phyloP scores from a whole-genome alignment of 768 basidiomycete genomes.

The Xanthoconium purpureum region DNA sequence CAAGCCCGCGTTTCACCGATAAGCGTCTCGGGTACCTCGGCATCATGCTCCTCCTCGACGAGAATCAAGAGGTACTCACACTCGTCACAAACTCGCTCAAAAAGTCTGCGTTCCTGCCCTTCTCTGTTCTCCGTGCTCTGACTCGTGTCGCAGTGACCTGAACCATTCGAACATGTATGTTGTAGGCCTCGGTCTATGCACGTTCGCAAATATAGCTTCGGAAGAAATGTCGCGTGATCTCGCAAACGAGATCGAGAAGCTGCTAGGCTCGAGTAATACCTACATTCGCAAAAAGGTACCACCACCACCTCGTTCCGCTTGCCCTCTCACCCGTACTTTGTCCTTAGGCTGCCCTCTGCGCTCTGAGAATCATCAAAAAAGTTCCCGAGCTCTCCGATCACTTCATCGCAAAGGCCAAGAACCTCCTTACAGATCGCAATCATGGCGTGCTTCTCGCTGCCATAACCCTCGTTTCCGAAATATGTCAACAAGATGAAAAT shows the following conservation, averaged over 20 bases:
- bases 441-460: slow-evolving; percentile 95
- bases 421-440: slow-evolving; percentile 90
- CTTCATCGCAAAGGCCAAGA: slow-evolving; percentile 84
- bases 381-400: slow-evolving; percentile 96
- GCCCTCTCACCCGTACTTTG: neutral
- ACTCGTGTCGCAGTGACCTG: slow-evolving; percentile 72
- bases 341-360: slow-evolving; percentile 87
- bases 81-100: slow-evolving; percentile 97
- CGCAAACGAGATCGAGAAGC: slow-evolving; percentile 95
- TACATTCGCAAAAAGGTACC: slow-evolving; percentile 97
- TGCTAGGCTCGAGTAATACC: slow-evolving; percentile 94
- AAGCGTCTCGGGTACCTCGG: slow-evolving; percentile 96
- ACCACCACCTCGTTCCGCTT: neutral
- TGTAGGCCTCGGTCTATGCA: slow-evolving; percentile 94
- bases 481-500: slow-evolving; percentile 76
- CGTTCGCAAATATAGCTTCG: slow-evolving; percentile 97
- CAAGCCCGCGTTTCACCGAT: slow-evolving; percentile 92
- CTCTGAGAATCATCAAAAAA: slow-evolving; percentile 89
- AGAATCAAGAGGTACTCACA: slow-evolving; percentile 96
- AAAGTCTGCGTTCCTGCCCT: slow-evolving; percentile 55
- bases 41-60: slow-evolving; percentile 95
- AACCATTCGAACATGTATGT: slow-evolving; percentile 99
- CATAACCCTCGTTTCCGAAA: slow-evolving; percentile 91
- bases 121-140: slow-evolving; percentile 4
- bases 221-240: slow-evolving; percentile 99